Conservation (phyloP, 2,329 filamentous ascomycete species). For the Escovopsis sp. region DNA sequence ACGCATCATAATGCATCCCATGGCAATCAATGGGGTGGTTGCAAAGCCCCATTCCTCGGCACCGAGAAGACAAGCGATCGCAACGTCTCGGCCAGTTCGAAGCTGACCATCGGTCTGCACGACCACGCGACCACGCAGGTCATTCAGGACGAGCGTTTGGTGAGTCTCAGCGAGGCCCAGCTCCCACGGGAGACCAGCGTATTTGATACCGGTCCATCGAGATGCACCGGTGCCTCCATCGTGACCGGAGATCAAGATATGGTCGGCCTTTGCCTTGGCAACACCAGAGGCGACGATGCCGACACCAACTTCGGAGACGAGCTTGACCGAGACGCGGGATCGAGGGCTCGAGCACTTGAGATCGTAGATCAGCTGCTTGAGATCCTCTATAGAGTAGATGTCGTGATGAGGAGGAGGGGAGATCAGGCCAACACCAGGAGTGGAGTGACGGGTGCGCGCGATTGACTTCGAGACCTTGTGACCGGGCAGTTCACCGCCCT, state of each 20-base stretch:
- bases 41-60: conserved; percentile 98
- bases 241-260: conserved; percentile 92
- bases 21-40: conserved; percentile 84
- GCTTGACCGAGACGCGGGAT: conserved; percentile 86
- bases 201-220: conserved; percentile 97
- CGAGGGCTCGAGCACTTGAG: conserved; percentile 92
- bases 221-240: conserved; percentile 95
- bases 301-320: conserved; percentile 93
- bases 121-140: conserved; percentile 86
- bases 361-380: conserved; percentile 97
- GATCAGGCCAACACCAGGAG: conserved; percentile 88
- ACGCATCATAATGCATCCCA: conserved; percentile 93
- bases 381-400: conserved; percentile 95
- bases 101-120: conserved; percentile 95
- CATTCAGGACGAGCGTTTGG: conserved; percentile 89
- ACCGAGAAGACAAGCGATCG: conserved; percentile 85
- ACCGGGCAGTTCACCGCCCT: conserved; percentile 91
- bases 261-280: conserved; percentile 91
- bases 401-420: conserved; percentile 94
- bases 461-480: conserved; percentile 95
- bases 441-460: conserved; percentile 87
- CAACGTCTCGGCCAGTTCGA: conserved; percentile 81
- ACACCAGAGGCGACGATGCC: conserved; percentile 96
- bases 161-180: conserved; percentile 93
- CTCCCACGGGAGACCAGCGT: conserved; percentile 93